Evolutionary conservation across 2,329 filamentous ascomycete genomes (phyloP), one percentile per base, ranked within the genome.

Genomic region (Aspergillus carbonarius): DNA sequence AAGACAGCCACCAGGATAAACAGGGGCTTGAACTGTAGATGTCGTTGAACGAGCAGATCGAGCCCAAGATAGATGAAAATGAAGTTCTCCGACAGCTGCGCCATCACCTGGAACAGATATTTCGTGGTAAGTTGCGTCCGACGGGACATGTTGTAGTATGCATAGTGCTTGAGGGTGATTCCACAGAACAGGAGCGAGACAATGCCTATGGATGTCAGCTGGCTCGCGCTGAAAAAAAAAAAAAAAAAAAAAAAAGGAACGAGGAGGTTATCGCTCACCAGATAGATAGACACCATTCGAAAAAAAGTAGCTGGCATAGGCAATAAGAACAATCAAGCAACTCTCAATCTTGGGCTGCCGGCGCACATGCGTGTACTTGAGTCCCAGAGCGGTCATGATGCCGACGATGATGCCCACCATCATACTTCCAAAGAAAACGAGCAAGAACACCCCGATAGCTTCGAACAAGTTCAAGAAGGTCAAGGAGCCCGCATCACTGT

Each of bases 121-220:
- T 99, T 99, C 54, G 95, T 99, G 15, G 95, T 96, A 63, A 99
- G 87, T 74, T 99, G 95, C 1, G 95, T 98, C 62, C 95, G 88
- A 50, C 95, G 88, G 30, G 95, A 99, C 95, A 99, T 99, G 80
- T 99, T 99, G 83, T 98, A 97, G 79, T 99, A 99, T 62, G 95
- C 95, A 71, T 99, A 99, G 74, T 99, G 95, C 77, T 99, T 99
- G 63, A 99, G 82, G 10, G 95, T 98, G 67, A 99, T 99, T 56
- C 95, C 95, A 75, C 95, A 99, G 81, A 99, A 99, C 1, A 99
- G 82, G 59, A 99, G 74, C 23, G 95, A 96, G 66, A 99, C 95
- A 69, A 99, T 99, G 66, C 93, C 92, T 95, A 57, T n/a, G 15
- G n/a, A 50, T 15, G 55, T 70, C 54, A 67, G 57, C 55, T 42